Evolutionary conservation across 345 rosid genomes (phyloP), one percentile per base, ranked within the genome.

Genomic region (Salix arbutifolia): DNA sequence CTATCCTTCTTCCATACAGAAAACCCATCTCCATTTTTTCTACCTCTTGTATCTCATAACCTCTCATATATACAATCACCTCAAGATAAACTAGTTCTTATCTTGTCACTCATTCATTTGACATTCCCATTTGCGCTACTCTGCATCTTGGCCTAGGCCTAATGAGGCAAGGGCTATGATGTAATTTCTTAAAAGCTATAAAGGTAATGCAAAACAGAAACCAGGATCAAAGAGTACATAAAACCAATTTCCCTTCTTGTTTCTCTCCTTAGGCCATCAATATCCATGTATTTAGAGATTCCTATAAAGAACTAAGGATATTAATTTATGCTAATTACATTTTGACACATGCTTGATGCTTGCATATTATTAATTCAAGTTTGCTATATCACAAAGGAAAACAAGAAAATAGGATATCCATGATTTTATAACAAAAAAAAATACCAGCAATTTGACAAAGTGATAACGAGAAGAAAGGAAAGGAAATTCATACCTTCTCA

Each of bases 401-500:
- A 53, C n/a, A 25, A 21, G 10, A 72, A n/a, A 33, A 33, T 11
- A 53, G 48, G 40, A 58, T 11, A 72, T 72, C 9, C 62, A 58
- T 2, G 62, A 58, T n/a, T 56, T n/a, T 56, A n/a, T 35, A 7
- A 53, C 4, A 37, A 67, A 69, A 23, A n/a, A 67, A 31, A 40
- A 61, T 58, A 68, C 28, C 44, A 61, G 44, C 67, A 69, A 72
- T 26, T 58, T 31, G 64, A 74, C 40, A 44, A 19, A 30, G 8
- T 5, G 25, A 23, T 48, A 46, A 58, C 12, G 31, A 3, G 33
- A 56, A 12, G 13, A 28, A 64, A 11, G 31, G 17, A 31, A 26
- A 28, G 65, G 64, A 37, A 56, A 74, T 4, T 33, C 44, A 38
- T 83, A 93, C 99, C 92, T 92, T 93, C 40, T 90, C 94, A 50